Evolutionary conservation across 495 filamentous ascomycete species (phyloP), one percentile per base, ranked within the genome.

Genomic region (Aspergillus hancockii): DNA sequence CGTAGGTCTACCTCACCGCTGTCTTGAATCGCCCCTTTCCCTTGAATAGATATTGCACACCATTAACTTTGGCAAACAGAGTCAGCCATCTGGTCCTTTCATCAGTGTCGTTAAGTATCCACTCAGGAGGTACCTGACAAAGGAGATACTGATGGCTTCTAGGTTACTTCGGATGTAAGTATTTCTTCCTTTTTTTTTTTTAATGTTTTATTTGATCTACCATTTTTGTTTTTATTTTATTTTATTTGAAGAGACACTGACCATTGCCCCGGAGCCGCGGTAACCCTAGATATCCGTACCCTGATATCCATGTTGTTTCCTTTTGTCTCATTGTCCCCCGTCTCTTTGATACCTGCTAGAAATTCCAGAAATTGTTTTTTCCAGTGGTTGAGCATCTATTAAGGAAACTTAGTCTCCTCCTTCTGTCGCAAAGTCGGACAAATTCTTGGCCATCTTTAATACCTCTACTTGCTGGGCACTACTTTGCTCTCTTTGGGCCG

Each of bases 51-150:
- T 8, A 46, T 55, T 62, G 52, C 23, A 68, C 50, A 41, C 56
- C 22, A 55, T 34, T 43, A 55, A 58, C 34, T 38, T 55, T 30
- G 54, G 47, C 63, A 69, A 69, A 69, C 63, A 66, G 63, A 62
- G 50, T 30, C 32, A 43, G 18, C 9, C 46, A 51, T 45, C 62
- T 46, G 40, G 49, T 36, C 55, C 43, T 54, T 59, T 63, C 45
- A 54, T 57, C 61, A 62, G 60, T 58, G 55, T 56, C 45, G 51
- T 62, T 59, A 54, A 54, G 50, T 59, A 60, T 59, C 66, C 60
- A 63, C 58, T 63, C 43, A 1, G 41, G 34, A 36, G 4, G 34
- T 36, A 45, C 52, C 47, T 49, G 38, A 54, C 49, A 58, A 55
- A 55, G 57, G 52, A 30, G 45, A 34, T 52, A 51, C 18, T 8